These are phyloP conservation scores for Coniochaeta sp. DNA, from an alignment of 2,329 filamentous ascomycete species.

Conservation along the genomic window DNA sequence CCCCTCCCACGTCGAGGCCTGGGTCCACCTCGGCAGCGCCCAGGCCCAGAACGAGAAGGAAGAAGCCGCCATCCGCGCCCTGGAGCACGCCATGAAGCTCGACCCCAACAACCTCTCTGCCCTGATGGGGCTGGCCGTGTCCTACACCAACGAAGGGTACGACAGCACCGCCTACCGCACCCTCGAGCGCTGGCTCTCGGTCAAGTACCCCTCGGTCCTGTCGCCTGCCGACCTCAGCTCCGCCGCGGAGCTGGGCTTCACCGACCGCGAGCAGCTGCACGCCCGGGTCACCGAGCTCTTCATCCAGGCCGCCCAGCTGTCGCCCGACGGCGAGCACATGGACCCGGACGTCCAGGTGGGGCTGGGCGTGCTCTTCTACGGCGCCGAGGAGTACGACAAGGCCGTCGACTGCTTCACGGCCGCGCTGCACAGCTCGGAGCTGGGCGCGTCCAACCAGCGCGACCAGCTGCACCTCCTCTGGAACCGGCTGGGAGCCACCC, in stretches of 20 bases:
- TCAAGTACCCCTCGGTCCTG: constrained; percentile 83
- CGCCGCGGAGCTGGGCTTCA: constrained; percentile 83
- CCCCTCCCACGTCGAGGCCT: constrained; percentile 79
- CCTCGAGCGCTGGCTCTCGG: constrained; percentile 91
- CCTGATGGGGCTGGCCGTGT: constrained; percentile 91
- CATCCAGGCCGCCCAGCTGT: constrained; percentile 85
- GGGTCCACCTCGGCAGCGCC: constrained; percentile 83
- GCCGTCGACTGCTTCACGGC: constrained; percentile 97
- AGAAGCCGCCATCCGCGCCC: constrained; percentile 84
- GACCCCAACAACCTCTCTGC: constrained; percentile 83
- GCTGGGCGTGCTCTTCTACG: constrained; percentile 94
- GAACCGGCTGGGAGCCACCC: constrained; percentile 92
- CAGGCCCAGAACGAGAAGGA: constrained; percentile 99
- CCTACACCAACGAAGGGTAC: constrained; percentile 98
- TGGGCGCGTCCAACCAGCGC: constrained; percentile 74
- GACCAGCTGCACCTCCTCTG: constrained; percentile 89
- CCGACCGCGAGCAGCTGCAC: constrained; percentile 82
- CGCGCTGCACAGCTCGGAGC: constrained; percentile 77
- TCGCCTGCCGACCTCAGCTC: constrained; percentile 64
- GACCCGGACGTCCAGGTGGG: constrained; percentile 98
- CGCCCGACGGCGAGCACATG: constrained; percentile 89
- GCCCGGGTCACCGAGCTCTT: constrained; percentile 86
- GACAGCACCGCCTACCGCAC: constrained; percentile 95
- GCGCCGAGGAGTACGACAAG: constrained; percentile 95
- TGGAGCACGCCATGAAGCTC: constrained; percentile 83